Evolutionary conservation across 2,329 filamentous ascomycete genomes (phyloP).

Genomic region (Penicillium janthinellum): DNA sequence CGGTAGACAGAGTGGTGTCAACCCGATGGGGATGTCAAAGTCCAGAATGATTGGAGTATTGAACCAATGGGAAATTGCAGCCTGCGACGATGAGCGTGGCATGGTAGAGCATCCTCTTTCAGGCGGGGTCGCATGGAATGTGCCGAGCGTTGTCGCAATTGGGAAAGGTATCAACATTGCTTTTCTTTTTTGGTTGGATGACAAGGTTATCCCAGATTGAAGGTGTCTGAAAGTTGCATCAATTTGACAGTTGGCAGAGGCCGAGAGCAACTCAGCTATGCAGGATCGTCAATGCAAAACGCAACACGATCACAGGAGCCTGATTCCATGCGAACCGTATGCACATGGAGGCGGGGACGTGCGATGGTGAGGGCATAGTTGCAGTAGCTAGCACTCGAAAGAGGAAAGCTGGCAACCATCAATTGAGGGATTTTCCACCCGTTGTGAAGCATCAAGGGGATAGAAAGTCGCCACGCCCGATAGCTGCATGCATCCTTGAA

Average conservation of each 20-base stretch:
- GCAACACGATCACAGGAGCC: constrained; percentile 29
- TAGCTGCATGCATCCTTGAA: constrained; percentile 42
- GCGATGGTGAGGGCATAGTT: constrained; percentile 31
- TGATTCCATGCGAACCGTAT: constrained; percentile 34
- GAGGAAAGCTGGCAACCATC: constrained; percentile 24
- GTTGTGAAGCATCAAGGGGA: constrained; percentile 33
- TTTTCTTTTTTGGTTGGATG: constrained; percentile 19
- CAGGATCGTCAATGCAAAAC: constrained; percentile 37
- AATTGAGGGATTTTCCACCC: constrained; percentile 42
- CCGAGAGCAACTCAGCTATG: constrained; percentile 32
- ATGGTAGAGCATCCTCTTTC: constrained; percentile 15
- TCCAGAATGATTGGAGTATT: constrained; percentile 18
- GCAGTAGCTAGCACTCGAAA: constrained; percentile 32
- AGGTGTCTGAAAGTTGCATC: constrained; percentile 32
- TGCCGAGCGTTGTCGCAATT: constrained; percentile 25
- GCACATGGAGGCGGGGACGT: constrained; percentile 35
- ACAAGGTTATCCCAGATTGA: constrained; percentile 29
- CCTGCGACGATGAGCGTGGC: constrained; percentile 9
- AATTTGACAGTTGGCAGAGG: constrained; percentile 41
- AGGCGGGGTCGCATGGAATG: constrained; percentile 21
- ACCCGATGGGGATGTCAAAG: constrained; percentile 21
- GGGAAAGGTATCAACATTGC: constrained; percentile 20
- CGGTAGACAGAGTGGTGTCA: constrained; percentile 11
- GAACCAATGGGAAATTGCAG: constrained; percentile 22
- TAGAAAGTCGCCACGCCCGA: constrained; percentile 40